phyloP scores from a whole-genome alignment of 305 asterid genomes.

The Solanum hybrid region DNA sequence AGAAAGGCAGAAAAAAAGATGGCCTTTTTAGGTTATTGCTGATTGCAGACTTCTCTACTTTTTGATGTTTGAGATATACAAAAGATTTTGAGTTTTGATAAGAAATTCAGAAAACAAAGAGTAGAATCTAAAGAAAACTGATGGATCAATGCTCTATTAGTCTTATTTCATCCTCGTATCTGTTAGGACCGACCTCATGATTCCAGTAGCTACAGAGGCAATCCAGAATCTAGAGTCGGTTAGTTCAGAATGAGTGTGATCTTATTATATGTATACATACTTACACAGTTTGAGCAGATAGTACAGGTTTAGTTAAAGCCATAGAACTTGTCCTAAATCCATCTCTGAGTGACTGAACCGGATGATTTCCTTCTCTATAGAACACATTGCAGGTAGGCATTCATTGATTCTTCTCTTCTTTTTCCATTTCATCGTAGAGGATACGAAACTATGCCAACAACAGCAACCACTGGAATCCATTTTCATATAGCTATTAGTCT shows the following conservation, averaged over 20 bases:
- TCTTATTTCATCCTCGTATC: conserved; percentile 15
- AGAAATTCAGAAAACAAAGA: neutral
- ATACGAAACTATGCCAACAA: conserved; percentile 39
- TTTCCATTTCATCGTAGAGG: conserved; percentile 32
- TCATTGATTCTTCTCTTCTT: conserved; percentile 40
- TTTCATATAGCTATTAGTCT: conserved; percentile 13
- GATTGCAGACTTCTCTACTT: conserved; percentile 1
- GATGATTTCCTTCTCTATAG: conserved; percentile 26
- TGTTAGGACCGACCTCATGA: conserved; percentile 2
- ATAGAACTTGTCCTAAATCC: neutral
- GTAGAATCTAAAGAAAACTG: neutral
- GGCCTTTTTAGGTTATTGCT: neutral
- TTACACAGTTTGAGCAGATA: neutral
- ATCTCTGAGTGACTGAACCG: conserved; percentile 30
- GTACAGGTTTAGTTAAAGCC: neutral
- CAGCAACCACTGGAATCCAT: conserved; percentile 17
- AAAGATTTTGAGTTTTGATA: neutral
- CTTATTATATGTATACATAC: neutral
- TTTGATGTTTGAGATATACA: neutral
- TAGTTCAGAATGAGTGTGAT: neutral
- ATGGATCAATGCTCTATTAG: neutral
- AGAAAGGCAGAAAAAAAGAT: neutral
- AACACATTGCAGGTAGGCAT: conserved; percentile 34
- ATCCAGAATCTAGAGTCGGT: neutral
- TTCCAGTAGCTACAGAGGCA: neutral